phyloP scores from a whole-genome alignment of 495 filamentous ascomycete genomes.

The Xanthoparmelia taractica region DNA sequence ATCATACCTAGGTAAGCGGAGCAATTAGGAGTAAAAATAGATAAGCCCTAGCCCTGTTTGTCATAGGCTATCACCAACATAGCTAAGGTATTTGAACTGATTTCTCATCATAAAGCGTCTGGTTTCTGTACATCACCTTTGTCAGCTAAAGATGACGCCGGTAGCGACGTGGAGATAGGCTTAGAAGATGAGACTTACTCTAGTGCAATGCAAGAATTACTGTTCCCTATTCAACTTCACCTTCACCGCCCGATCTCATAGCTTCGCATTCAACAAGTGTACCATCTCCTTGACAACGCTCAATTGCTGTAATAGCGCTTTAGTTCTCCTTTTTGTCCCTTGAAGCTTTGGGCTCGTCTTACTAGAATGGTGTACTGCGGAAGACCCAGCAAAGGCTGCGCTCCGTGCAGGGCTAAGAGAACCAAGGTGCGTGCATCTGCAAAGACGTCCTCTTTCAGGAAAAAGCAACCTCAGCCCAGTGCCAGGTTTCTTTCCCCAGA shows the following conservation, averaged over 20 bases:
- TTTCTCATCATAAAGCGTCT: background rate
- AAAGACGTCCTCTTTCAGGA: background rate
- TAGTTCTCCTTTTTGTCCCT: background rate
- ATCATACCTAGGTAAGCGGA: too few species aligned
- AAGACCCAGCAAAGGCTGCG: conserved; percentile 65
- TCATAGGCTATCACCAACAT: too few species aligned
- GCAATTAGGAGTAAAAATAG: too few species aligned
- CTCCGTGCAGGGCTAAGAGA: conserved; percentile 61
- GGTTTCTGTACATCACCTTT: background rate
- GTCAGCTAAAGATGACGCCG: background rate
- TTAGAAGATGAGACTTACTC: too few species aligned
- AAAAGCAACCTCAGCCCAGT: background rate
- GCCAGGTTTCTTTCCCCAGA: background rate
- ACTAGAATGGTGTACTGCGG: conserved; percentile 62
- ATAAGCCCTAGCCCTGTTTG: too few species aligned
- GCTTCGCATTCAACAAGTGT: background rate
- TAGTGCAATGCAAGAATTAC: background rate
- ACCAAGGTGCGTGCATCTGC: conserved; percentile 37
- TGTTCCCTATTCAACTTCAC: background rate
- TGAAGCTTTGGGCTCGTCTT: background rate
- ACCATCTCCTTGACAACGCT: too few species aligned
- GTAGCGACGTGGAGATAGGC: too few species aligned
- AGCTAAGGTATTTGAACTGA: too few species aligned
- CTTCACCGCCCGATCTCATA: too few species aligned
- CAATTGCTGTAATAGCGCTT: too few species aligned